A percentile compares a stretch with the other conserved stretches of the same genome.
Conservation (phyloP, 495 filamentous ascomycete genomes). For the Daldinia caldariorum region DNA sequence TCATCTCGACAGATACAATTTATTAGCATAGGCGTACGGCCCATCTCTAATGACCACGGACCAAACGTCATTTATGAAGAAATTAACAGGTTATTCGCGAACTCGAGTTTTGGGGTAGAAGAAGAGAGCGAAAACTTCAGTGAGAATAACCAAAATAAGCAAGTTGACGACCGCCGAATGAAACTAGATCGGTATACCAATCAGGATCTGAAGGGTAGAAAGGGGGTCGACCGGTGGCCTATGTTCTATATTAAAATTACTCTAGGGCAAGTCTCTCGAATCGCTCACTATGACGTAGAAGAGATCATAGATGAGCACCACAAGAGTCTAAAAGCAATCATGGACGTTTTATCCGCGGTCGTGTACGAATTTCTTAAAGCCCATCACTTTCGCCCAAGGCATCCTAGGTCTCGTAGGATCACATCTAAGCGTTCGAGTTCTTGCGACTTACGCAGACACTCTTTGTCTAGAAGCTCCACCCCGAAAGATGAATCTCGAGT, state of each 20-base stretch:
- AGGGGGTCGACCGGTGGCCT: slow-evolving; percentile 83
- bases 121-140: slow-evolving; percentile 56
- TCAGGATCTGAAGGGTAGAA: slow-evolving; percentile 67
- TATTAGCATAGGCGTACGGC: slow-evolving; percentile 75
- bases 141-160: slow-evolving; percentile 49
- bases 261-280: slow-evolving; percentile 32
- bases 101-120: slow-evolving; percentile 78
- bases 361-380: slow-evolving; percentile 74
- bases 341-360: slow-evolving; percentile 71
- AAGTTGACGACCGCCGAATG: slow-evolving; percentile 53
- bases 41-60: slow-evolving; percentile 61
- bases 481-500: slow-evolving; percentile 9
- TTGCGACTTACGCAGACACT: slow-evolving; percentile 1
- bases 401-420: slow-evolving; percentile 14
- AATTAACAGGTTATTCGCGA: slow-evolving; percentile 78
- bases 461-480: slow-evolving; percentile 22
- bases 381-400: slow-evolving; percentile 67
- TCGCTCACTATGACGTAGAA: slow-evolving; percentile 42
- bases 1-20: slow-evolving; percentile 81
- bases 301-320: slow-evolving; percentile 52
- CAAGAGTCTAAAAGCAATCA: slow-evolving; percentile 55
- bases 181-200: slow-evolving; percentile 63
- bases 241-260: slow-evolving; percentile 89
- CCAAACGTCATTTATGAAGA: slow-evolving; percentile 79
- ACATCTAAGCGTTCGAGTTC: slow-evolving; percentile 1